Percentiles rank a stretch among this genome's conserved stretches.
Conservation (phyloP, 2,329 filamentous ascomycete genomes). For the Hypoxylon sp. region DNA sequence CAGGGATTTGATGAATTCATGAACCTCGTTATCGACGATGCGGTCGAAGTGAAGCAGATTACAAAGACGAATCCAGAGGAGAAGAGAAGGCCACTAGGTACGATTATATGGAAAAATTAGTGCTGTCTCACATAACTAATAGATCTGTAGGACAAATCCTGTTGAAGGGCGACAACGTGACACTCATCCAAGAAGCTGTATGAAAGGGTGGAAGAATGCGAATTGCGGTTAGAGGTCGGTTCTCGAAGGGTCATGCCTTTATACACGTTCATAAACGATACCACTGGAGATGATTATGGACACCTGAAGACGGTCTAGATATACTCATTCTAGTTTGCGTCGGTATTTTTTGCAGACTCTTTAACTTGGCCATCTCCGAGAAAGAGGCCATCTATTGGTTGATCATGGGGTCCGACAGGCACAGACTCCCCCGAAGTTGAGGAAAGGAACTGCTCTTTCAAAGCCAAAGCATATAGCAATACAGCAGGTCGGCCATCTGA, state of each 20-base stretch:
- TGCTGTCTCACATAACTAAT: conserved; percentile 42
- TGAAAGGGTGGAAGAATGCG: conserved; percentile 49
- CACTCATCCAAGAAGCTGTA: conserved; percentile 67
- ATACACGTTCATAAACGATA: conserved; percentile 27
- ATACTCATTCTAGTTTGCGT: conserved; percentile 46
- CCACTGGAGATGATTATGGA: conserved; percentile 32
- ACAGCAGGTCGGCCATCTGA: conserved; percentile 58
- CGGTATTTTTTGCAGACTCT: conserved; percentile 51
- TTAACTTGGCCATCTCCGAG: conserved; percentile 77
- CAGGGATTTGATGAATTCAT: conserved; percentile 99
- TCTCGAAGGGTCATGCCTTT: conserved; percentile 10
- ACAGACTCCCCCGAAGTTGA: conserved; percentile 72
- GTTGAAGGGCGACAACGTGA: conserved; percentile 77
- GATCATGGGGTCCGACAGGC: conserved; percentile 83
- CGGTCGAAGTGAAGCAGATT: conserved; percentile 88
- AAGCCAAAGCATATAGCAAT: conserved; percentile 80
- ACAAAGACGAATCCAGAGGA: conserved; percentile 85
- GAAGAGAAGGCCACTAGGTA: conserved; percentile 83
- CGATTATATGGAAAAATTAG: background rate
- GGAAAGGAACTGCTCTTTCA: conserved; percentile 85
- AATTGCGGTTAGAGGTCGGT: conserved; percentile 8
- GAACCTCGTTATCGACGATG: conserved; percentile 97
- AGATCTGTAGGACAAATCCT: conserved; percentile 70
- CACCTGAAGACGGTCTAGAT: conserved; percentile 23
- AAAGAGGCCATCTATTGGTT: conserved; percentile 82